Conservation (phyloP, 371 early-diverging fungal genomes). For the Mucor indicus region DNA sequence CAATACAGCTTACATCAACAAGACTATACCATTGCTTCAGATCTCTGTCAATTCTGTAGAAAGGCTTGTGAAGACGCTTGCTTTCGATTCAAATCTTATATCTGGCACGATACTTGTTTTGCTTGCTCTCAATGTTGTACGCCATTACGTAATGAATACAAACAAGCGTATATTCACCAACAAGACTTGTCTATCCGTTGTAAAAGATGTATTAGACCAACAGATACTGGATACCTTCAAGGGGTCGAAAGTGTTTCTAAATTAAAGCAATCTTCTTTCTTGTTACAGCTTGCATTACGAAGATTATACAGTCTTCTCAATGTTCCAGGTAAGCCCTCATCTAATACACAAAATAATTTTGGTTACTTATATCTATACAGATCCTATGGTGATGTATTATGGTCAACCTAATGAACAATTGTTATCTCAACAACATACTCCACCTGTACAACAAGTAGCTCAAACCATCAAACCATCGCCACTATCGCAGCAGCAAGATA, state of each 20-base stretch:
- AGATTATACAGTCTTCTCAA: constrained; percentile 77
- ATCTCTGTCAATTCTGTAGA: constrained; percentile 75
- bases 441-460: constrained; percentile 1
- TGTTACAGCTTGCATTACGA: constrained; percentile 79
- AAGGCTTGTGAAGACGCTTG: constrained; percentile 84
- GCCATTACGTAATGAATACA: constrained; percentile 52
- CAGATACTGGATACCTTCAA: constrained; percentile 16
- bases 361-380: constrained; percentile 1
- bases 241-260: constrained; percentile 81
- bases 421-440: neutral
- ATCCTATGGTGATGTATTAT: constrained; percentile 19
- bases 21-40: constrained; percentile 49
- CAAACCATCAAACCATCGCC: neutral
- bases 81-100: constrained; percentile 49
- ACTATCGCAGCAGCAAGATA: neutral
- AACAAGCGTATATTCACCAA: constrained; percentile 45
- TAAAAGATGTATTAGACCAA: constrained; percentile 34
- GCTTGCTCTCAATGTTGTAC: constrained; percentile 64
- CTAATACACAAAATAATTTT: too few relatives aligned
- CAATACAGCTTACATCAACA: constrained; percentile 12
- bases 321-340: constrained; percentile 53
- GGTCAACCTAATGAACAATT: constrained; percentile 1
- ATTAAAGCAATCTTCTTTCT: constrained; percentile 87
- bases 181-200: constrained; percentile 44
- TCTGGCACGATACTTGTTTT: constrained; percentile 86